phyloP scores from a whole-genome alignment of 2,329 filamentous ascomycete species.

The Pseudomassariella vexata region DNA sequence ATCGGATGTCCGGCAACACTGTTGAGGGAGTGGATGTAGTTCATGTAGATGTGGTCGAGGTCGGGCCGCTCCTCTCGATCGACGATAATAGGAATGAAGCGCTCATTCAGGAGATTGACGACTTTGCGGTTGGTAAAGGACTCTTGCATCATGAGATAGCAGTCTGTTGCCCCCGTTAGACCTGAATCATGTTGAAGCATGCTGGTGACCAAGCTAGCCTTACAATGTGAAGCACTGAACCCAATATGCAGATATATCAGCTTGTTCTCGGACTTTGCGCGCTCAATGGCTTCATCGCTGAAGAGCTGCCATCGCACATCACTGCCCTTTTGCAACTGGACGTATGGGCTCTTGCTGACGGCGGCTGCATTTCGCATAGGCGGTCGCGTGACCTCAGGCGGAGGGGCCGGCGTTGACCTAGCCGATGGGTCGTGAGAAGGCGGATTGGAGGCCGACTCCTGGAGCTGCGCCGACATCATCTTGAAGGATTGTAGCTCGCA shows the following conservation, averaged over 20 bases:
- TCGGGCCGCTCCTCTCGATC: slow-evolving; percentile 93
- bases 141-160: slow-evolving; percentile 87
- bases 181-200: too few relatives aligned
- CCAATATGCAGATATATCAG: slow-evolving; percentile 92
- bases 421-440: neutral
- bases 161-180: slow-evolving; percentile 47
- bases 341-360: slow-evolving; percentile 45
- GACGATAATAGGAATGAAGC: slow-evolving; percentile 87
- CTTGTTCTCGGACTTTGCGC: slow-evolving; percentile 77
- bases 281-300: slow-evolving; percentile 67
- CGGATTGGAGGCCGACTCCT: slow-evolving; percentile 13
- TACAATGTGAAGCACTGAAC: slow-evolving; percentile 93
- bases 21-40: slow-evolving; percentile 91
- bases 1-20: slow-evolving; percentile 89
- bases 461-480: slow-evolving; percentile 27
- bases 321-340: slow-evolving; percentile 71
- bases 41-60: slow-evolving; percentile 95
- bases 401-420: slow-evolving; percentile 3
- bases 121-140: slow-evolving; percentile 81
- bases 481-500: slow-evolving; percentile 9
- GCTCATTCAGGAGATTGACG: slow-evolving; percentile 74
- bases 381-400: slow-evolving; percentile 5
- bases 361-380: slow-evolving; percentile 30
- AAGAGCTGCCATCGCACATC: slow-evolving; percentile 90
- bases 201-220: too few relatives aligned